A percentile compares a stretch with the other conserved stretches of the same genome.
These are phyloP conservation scores for Malassezia vespertilionis DNA, from an alignment of 1,284 basidiomycete genomes.

Conservation along the genomic window DNA sequence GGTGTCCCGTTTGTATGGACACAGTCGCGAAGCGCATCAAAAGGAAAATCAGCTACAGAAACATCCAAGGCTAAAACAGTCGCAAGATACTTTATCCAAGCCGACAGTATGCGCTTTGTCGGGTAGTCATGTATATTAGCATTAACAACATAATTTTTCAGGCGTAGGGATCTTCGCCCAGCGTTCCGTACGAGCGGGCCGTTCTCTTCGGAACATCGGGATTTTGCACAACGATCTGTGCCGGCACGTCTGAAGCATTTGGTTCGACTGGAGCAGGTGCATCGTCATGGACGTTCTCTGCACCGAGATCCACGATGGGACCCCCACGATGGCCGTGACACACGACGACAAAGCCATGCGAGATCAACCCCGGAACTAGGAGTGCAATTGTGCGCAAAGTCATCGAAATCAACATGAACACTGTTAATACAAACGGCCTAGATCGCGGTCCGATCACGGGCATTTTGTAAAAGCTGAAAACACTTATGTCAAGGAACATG, in stretches of 20 bases:
- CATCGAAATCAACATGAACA: slow-evolving; percentile 12
- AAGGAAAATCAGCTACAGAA: slow-evolving; percentile 19
- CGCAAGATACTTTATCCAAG: slow-evolving; percentile 35
- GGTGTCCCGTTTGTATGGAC: slow-evolving; percentile 16
- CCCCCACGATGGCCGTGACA: slow-evolving; percentile 10
- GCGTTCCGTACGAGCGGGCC: no score
- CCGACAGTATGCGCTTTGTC: slow-evolving; percentile 37
- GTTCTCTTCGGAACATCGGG: no score
- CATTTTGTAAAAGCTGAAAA: slow-evolving; percentile 12
- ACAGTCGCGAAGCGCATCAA: background rate
- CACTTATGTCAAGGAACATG: slow-evolving; percentile 11
- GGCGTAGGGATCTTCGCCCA: no score
- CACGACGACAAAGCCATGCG: slow-evolving; percentile 8
- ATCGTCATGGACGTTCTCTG: no score
- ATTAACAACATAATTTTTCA: no score
- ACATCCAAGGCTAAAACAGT: slow-evolving; percentile 9
- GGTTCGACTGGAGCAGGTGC: no score
- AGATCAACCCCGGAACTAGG: slow-evolving; percentile 5
- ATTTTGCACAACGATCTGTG: no score
- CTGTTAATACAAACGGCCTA: slow-evolving; percentile 7
- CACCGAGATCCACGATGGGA: no score
- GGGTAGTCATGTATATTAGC: slow-evolving; percentile 18
- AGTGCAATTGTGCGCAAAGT: slow-evolving; percentile 11
- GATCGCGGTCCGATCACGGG: slow-evolving; percentile 15
- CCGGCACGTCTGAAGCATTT: no score